Conservation (phyloP, 2,329 filamentous ascomycete genomes). For the Trichophyton simii region DNA sequence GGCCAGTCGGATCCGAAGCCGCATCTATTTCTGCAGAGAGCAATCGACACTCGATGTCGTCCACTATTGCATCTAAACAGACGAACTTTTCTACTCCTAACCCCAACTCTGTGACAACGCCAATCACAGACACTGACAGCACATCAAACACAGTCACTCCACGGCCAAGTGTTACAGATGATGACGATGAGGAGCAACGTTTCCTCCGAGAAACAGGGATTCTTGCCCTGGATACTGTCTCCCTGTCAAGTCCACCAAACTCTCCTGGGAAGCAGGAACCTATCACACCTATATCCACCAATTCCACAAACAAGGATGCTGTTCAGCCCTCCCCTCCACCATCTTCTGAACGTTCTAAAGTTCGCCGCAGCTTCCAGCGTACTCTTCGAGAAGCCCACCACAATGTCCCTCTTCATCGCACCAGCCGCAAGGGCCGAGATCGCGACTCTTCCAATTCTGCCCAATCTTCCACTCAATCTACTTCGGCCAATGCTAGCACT, state of each 20-base stretch:
- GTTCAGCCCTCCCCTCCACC: conserved; percentile 13
- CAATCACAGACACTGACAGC: conserved; percentile 14
- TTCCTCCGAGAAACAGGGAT: conserved; percentile 57
- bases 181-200: conserved; percentile 45
- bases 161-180: conserved; percentile 40
- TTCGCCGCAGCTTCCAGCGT: conserved; percentile 76
- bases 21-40: background rate
- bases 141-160: conserved; percentile 19
- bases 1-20: background rate
- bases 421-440: conserved; percentile 66
- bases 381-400: conserved; percentile 67
- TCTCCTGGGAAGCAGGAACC: conserved; percentile 32
- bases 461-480: background rate
- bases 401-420: conserved; percentile 52
- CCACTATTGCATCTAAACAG: background rate
- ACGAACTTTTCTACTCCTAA: background rate
- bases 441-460: conserved; percentile 25
- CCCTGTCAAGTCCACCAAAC: conserved; percentile 7
- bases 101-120: conserved; percentile 9
- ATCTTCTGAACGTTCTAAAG: conserved; percentile 50
- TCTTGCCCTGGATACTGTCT: conserved; percentile 35
- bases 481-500: conserved; percentile 36
- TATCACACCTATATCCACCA: conserved; percentile 27
- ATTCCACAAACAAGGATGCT: conserved; percentile 12
- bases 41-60: background rate